A percentile compares a stretch with the other conserved stretches of the same genome.
These are phyloP conservation scores for Breviolum minutum DNA, from an alignment of 73 alveolate genomes.

Conservation along the genomic window DNA sequence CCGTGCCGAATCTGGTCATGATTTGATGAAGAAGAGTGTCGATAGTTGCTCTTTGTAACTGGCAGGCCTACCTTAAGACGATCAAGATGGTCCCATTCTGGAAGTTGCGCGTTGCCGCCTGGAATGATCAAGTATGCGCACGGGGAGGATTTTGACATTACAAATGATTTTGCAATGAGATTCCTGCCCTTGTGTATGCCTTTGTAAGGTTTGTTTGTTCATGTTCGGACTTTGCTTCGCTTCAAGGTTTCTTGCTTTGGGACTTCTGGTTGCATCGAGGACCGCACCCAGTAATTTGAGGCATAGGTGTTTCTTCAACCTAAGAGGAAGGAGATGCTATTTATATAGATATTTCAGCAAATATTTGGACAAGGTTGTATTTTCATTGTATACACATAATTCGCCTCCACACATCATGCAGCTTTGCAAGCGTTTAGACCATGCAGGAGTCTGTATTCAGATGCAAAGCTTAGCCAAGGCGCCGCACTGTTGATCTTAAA, in stretches of 20 bases:
- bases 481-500: too few species aligned
- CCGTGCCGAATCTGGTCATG: not conserved
- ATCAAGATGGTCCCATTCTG: slow-evolving; percentile 3
- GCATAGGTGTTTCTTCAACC: not conserved
- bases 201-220: not conserved
- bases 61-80: not conserved
- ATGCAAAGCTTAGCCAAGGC: slow-evolving; percentile 18
- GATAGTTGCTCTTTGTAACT: not conserved
- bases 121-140: not conserved
- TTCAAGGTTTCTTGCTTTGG: slow-evolving; percentile 23
- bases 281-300: not conserved
- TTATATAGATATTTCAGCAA: too few species aligned
- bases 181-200: not conserved
- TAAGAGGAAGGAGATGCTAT: not conserved
- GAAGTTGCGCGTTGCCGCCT: slow-evolving; percentile 28
- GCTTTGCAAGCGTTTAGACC: too few species aligned
- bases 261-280: slow-evolving; percentile 29
- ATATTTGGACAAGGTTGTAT: too few species aligned
- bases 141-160: too few species aligned
- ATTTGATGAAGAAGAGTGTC: not conserved
- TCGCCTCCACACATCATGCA: too few species aligned
- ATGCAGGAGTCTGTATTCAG: not conserved
- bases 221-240: not conserved
- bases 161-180: not conserved
- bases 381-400: too few species aligned